These are phyloP conservation scores for Coffea eugenioides DNA, from an alignment of 257 asterid genomes.

Conservation along the genomic window DNA sequence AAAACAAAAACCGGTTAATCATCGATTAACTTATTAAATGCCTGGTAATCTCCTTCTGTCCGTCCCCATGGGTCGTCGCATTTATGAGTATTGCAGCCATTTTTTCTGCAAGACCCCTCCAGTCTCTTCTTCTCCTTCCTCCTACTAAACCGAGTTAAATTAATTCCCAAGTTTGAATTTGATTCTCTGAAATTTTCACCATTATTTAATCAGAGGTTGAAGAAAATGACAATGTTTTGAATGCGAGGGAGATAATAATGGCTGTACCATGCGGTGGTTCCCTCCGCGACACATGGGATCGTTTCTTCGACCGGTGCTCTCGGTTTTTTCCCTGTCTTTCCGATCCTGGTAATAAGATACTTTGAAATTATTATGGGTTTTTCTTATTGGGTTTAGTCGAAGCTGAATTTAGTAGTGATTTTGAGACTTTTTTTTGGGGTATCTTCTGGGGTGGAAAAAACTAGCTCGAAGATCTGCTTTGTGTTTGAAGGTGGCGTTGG, in stretches of 20 bases:
- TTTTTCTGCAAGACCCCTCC: not conserved
- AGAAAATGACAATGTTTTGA: slow-evolving; percentile 14
- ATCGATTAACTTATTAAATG: no score
- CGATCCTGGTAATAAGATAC: slow-evolving; percentile 65
- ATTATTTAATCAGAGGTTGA: not conserved
- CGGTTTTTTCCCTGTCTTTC: slow-evolving; percentile 80
- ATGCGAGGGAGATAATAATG: slow-evolving; percentile 42
- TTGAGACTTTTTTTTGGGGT: not conserved
- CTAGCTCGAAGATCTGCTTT: slow-evolving; percentile 80
- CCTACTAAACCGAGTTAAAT: not conserved
- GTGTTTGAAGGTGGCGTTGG: slow-evolving; percentile 66
- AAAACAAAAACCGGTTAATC: no score
- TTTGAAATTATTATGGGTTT: not conserved
- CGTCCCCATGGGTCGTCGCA: not conserved
- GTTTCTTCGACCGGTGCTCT: slow-evolving; percentile 66
- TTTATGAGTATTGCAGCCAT: not conserved
- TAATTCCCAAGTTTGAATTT: not conserved
- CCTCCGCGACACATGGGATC: slow-evolving; percentile 55
- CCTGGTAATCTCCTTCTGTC: not conserved
- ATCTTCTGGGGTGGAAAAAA: not conserved
- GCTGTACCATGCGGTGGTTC: slow-evolving; percentile 54
- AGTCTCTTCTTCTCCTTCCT: not conserved
- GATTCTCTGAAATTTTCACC: not conserved
- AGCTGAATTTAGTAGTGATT: not conserved
- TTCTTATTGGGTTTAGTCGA: not conserved